Conservation (phyloP, 2,329 filamentous ascomycete species). For the Pseudocercospora crystallina region DNA sequence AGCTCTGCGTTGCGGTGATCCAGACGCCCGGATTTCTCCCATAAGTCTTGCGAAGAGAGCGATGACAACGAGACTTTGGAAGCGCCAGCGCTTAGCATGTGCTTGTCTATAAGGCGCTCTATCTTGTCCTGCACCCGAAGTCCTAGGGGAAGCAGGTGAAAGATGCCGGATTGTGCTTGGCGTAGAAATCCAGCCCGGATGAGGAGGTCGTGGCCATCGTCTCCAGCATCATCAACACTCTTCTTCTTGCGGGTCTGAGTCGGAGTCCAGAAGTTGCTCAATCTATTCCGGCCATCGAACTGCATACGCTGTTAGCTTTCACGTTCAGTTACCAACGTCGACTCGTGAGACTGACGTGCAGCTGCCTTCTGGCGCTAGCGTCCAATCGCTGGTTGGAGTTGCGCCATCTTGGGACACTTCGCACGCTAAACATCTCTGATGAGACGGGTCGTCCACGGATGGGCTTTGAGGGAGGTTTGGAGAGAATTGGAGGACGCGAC, state of each 20-base stretch:
- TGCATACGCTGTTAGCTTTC: slow-evolving; percentile 30
- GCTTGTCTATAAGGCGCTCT: slow-evolving; percentile 78
- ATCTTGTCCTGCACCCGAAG: slow-evolving; percentile 85
- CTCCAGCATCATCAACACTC: slow-evolving; percentile 55
- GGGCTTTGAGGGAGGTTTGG: no score
- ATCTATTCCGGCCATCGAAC: slow-evolving; percentile 58
- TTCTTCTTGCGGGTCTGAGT: slow-evolving; percentile 42
- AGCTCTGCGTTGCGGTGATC: slow-evolving; percentile 58
- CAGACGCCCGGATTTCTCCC: slow-evolving; percentile 81
- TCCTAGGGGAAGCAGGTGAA: slow-evolving; percentile 86
- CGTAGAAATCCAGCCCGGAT: slow-evolving; percentile 48
- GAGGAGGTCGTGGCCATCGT: slow-evolving; percentile 47
- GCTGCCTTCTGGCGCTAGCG: no score
- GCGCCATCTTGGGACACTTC: no score
- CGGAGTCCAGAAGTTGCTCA: slow-evolving; percentile 79
- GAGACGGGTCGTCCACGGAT: no score
- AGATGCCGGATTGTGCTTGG: slow-evolving; percentile 82
- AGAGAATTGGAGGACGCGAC: no score
- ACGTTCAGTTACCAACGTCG: no score
- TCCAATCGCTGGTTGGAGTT: no score
- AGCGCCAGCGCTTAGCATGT: slow-evolving; percentile 76
- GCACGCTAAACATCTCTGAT: no score
- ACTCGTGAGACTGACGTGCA: no score
- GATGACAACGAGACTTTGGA: slow-evolving; percentile 81
- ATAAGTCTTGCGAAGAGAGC: slow-evolving; percentile 80